phyloP scores from a whole-genome alignment of 805 yeast species.

The Cyberlindnera petersonii region DNA sequence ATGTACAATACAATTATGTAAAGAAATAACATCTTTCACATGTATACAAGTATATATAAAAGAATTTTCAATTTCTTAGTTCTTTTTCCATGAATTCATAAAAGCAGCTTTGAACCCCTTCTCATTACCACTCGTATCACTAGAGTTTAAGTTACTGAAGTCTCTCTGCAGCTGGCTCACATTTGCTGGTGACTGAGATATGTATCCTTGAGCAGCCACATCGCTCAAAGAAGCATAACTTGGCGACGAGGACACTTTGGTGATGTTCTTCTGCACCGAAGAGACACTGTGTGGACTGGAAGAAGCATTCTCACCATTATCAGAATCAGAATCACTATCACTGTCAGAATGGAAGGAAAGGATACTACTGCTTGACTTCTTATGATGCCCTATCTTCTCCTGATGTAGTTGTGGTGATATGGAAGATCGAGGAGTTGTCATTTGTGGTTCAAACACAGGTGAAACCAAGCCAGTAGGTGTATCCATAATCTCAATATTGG shows the following conservation, averaged over 20 bases:
- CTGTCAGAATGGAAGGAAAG: slow-evolving; percentile 16
- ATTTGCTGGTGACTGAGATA: slow-evolving; percentile 24
- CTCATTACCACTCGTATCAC: slow-evolving; percentile 4
- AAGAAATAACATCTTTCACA: too few species aligned
- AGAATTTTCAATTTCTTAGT: neutral
- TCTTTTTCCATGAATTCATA: slow-evolving; percentile 26
- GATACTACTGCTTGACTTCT: slow-evolving; percentile 5
- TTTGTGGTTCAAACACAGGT: slow-evolving; percentile 1
- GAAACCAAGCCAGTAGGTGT: slow-evolving; percentile 11
- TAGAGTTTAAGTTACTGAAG: slow-evolving; percentile 15
- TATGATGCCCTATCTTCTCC: neutral
- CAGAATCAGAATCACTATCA: slow-evolving; percentile 30
- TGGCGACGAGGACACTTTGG: slow-evolving; percentile 28
- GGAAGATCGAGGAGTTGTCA: neutral
- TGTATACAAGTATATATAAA: neutral
- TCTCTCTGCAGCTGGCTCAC: slow-evolving; percentile 21
- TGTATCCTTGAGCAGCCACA: slow-evolving; percentile 45
- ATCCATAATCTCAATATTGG: slow-evolving; percentile 21
- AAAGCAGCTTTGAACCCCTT: slow-evolving; percentile 16
- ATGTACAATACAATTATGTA: too few species aligned
- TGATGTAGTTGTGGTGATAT: neutral
- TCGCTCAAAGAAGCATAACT: slow-evolving; percentile 46
- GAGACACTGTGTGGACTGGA: slow-evolving; percentile 11
- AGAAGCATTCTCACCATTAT: slow-evolving; percentile 10
- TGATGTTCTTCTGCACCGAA: slow-evolving; percentile 9